Evolutionary conservation across 345 rosid species (phyloP), one percentile per base, ranked within the genome.

Genomic region (Moringa oleifera): DNA sequence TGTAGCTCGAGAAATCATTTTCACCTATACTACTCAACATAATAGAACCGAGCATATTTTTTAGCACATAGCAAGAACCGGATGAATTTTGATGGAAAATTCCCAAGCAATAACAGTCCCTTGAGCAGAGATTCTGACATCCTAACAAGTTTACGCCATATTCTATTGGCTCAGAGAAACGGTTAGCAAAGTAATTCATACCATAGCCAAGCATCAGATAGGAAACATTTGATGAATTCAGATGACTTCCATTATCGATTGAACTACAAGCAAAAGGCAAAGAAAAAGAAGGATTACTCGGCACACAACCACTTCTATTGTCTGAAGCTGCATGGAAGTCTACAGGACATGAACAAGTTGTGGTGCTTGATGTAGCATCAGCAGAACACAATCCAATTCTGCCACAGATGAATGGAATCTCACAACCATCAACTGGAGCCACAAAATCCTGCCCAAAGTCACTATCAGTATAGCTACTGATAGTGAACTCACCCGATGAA

Each of bases 81-180:
- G 92, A 82, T 16, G 90, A 82, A 70, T 78, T 85, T 52, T 75
- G 70, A 25, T 71, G 78, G 64, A 89, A 88, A 61, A 86, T 58
- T 28, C 92, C 96, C 36, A 86, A 55, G 71, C 98, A 91, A 45
- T 86, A 85, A 74, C 96, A 91, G 58, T 79, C 76, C 45, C 57
- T 63, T 0, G 63, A 76, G 79, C 98, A 91, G 0, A 83, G 28
- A 58, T 79, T 77, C 57, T 75, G 85, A 71, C 98, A 91, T 37
- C 57, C 66, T 0, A 85, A 76, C 41, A 81, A 76, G 22, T 70
- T 66, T 12, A 82, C 73, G 18, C 77, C 82, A 24, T 78, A 73
- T 19, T 12, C 75, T 36, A 52, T 57, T 58, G 87, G 92, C 55
- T 71, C 68, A 7, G 78, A 79, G 80, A 89, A 89, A 25, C 46